A percentile compares a stretch with the other conserved stretches of the same genome.
phyloP scores from a whole-genome alignment of 495 filamentous ascomycete species.

The Penicillium pancosmium region DNA sequence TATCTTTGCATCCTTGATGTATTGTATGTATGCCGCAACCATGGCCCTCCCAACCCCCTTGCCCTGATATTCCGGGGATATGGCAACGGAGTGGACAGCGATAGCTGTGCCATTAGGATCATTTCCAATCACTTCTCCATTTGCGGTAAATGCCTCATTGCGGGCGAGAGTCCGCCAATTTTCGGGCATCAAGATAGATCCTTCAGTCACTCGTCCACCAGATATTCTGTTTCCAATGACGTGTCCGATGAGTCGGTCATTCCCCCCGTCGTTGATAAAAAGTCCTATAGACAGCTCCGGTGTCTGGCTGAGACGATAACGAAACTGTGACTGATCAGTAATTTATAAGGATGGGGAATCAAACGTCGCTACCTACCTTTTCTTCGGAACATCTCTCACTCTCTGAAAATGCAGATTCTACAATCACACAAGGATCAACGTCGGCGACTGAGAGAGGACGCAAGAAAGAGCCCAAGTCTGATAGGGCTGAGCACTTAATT shows the following conservation, averaged over 20 bases:
- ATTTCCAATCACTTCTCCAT: constrained; percentile 24
- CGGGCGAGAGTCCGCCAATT: constrained; percentile 18
- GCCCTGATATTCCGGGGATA: constrained; percentile 26
- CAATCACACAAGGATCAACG: constrained; percentile 24
- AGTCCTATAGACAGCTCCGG: constrained; percentile 27
- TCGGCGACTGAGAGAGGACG: constrained; percentile 20
- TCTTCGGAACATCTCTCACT: constrained; percentile 29
- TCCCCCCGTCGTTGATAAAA: constrained; percentile 15
- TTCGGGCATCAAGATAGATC: constrained; percentile 27
- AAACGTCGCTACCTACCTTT: constrained; percentile 22
- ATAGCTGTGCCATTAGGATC: constrained; percentile 21
- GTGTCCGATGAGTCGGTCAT: constrained; percentile 23
- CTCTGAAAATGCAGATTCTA: constrained; percentile 25
- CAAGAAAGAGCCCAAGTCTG: constrained; percentile 9
- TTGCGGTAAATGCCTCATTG: background rate
- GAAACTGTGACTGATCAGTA: constrained; percentile 13
- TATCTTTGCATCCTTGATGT: constrained; percentile 9
- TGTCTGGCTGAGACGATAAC: constrained; percentile 22
- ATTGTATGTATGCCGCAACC: constrained; percentile 24
- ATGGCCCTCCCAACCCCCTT: constrained; percentile 26
- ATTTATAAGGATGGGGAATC: background rate
- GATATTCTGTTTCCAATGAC: constrained; percentile 22
- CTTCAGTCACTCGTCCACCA: constrained; percentile 17
- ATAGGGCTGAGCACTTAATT: constrained; percentile 1
- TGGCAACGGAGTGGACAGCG: constrained; percentile 32